Evolutionary conservation across 2,329 filamentous ascomycete species (phyloP).

Genomic region (Cercospora brassicicola): DNA sequence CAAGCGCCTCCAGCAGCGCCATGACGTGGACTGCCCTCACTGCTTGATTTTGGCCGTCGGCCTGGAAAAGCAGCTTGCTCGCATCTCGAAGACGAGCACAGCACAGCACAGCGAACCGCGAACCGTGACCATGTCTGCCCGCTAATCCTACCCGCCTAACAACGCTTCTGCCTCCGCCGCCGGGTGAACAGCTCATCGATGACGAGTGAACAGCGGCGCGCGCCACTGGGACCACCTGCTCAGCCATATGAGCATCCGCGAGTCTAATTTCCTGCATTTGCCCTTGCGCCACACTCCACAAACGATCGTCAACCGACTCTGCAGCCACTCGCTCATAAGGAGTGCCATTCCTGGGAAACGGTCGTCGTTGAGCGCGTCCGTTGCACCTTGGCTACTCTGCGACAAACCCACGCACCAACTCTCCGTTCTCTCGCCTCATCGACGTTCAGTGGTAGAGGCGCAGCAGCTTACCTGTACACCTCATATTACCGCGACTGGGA

Average conservation of each 20-base stretch:
- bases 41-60: not conserved
- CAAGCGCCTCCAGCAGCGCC: not conserved
- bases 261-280: constrained; percentile 3
- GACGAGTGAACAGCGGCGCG: not conserved
- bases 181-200: constrained; percentile 4
- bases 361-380: not conserved
- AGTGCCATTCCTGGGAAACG: not conserved
- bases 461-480: not conserved
- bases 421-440: not conserved
- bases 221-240: constrained; percentile 7
- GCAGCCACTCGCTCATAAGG: constrained; percentile 6
- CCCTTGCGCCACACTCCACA: constrained; percentile 8
- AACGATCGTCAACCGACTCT: not conserved
- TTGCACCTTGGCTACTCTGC: not conserved
- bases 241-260: not conserved
- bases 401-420: not conserved
- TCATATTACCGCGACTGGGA: not conserved
- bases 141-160: not conserved
- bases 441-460: not conserved
- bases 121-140: not conserved
- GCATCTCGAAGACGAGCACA: not conserved
- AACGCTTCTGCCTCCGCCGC: not conserved
- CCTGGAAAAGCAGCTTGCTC: not conserved
- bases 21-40: not conserved
- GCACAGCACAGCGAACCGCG: not conserved